These are phyloP conservation scores for Geranium rotundifolium DNA, from an alignment of 345 rosid genomes.

Conservation along the genomic window DNA sequence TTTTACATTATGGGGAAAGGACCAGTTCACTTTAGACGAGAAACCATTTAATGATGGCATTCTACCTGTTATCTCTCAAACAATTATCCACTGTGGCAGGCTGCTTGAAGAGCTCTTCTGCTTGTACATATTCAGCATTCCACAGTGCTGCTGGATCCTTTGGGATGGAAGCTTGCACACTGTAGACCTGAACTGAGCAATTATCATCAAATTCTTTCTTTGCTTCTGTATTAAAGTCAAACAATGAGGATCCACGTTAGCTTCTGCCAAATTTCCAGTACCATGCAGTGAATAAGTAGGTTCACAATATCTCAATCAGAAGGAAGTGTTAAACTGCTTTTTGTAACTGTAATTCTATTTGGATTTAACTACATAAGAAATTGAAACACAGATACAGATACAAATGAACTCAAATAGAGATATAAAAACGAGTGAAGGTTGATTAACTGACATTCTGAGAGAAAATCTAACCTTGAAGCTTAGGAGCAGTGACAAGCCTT, in stretches of 20 bases:
- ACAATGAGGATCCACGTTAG: background rate
- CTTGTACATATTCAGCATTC: constrained; percentile 83
- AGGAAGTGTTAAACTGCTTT: background rate
- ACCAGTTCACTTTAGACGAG: background rate
- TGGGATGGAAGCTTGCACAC: constrained; percentile 76
- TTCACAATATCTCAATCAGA: background rate
- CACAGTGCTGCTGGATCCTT: constrained; percentile 72
- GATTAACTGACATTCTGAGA: background rate
- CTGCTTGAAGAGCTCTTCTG: constrained; percentile 73
- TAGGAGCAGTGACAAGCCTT: constrained; percentile 52
- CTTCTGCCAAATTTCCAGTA: background rate
- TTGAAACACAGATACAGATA: background rate
- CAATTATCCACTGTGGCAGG: constrained; percentile 49
- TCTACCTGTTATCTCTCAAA: constrained; percentile 81
- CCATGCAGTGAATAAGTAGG: background rate
- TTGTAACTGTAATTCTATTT: background rate
- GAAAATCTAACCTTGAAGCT: constrained; percentile 56
- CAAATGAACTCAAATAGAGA: background rate
- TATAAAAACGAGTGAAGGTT: background rate
- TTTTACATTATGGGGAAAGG: background rate
- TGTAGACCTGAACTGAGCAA: constrained; percentile 66
- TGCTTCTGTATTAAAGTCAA: constrained; percentile 45
- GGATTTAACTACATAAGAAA: background rate
- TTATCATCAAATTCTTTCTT: constrained; percentile 56
- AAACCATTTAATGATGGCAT: constrained; percentile 3